phyloP scores from a whole-genome alignment of 2,329 filamentous ascomycete species.

The Scorias spongiosa region DNA sequence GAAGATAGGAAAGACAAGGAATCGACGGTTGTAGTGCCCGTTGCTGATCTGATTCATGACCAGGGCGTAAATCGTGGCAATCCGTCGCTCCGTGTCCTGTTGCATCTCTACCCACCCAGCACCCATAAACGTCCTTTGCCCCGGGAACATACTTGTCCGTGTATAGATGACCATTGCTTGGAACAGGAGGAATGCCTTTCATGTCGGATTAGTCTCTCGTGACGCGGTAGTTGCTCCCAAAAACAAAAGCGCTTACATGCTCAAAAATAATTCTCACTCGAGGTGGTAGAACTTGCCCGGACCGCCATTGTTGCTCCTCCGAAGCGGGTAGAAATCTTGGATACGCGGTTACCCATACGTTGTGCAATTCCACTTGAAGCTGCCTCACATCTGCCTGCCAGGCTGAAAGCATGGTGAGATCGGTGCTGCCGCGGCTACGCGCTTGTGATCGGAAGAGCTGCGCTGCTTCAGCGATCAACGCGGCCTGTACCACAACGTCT shows the following conservation, averaged over 20 bases:
- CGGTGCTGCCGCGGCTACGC: conserved; percentile 1
- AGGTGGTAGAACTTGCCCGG: conserved; percentile 18
- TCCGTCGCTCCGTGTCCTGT: conserved; percentile 30
- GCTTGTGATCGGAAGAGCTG: conserved; percentile 25
- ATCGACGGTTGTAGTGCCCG: conserved; percentile 27
- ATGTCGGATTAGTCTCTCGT: neutral
- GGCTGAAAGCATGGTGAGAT: conserved; percentile 10
- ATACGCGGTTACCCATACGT: conserved; percentile 15
- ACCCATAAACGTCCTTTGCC: conserved; percentile 28
- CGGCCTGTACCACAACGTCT: conserved; percentile 30
- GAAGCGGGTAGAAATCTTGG: conserved; percentile 11
- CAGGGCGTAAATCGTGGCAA: conserved; percentile 30
- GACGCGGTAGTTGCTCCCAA: no score
- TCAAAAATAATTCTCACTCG: conserved; percentile 22
- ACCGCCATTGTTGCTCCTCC: conserved; percentile 4
- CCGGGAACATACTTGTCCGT: conserved; percentile 38
- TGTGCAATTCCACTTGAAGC: conserved; percentile 15
- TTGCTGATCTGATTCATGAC: conserved; percentile 25
- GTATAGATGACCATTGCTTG: conserved; percentile 35
- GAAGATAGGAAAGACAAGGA: conserved; percentile 39
- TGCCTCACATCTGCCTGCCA: conserved; percentile 13
- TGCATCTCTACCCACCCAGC: conserved; percentile 18
- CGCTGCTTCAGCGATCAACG: conserved; percentile 29
- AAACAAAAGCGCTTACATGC: conserved; percentile 23
- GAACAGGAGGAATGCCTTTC: conserved; percentile 31